phyloP scores from a whole-genome alignment of 768 basidiomycete species.

The Kwoniella dejecticola region DNA sequence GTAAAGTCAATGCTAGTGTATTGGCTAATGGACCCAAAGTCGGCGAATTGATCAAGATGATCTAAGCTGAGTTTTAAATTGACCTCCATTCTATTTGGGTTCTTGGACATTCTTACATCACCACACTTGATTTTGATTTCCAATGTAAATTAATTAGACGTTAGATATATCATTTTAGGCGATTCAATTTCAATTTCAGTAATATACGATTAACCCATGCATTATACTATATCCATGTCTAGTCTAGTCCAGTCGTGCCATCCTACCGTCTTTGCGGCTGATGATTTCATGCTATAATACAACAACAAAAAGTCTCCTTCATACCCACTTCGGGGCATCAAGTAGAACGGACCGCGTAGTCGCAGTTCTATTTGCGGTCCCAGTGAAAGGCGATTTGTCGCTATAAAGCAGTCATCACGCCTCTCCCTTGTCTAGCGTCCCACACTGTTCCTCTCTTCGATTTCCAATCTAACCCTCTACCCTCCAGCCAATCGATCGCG shows the following conservation, averaged over 20 bases:
- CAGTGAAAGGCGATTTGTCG: too few species aligned
- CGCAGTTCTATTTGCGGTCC: too few species aligned
- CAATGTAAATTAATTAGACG: not conserved
- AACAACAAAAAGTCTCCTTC: too few species aligned
- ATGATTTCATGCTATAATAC: too few species aligned
- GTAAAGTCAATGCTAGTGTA: slow-evolving; percentile 36
- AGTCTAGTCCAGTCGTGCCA: too few species aligned
- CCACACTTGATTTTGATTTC: not conserved
- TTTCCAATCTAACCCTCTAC: slow-evolving; percentile 40
- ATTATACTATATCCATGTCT: slow-evolving; percentile 12
- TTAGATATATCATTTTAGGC: not conserved
- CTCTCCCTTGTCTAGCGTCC: slow-evolving; percentile 39
- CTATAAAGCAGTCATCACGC: not conserved
- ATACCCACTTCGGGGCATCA: too few species aligned
- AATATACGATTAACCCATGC: slow-evolving; percentile 1
- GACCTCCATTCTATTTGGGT: not conserved
- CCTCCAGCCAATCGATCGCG: slow-evolving; percentile 57
- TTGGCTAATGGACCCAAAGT: slow-evolving; percentile 32
- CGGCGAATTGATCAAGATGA: slow-evolving; percentile 43
- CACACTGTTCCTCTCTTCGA: slow-evolving; percentile 25
- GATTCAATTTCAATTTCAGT: too few species aligned
- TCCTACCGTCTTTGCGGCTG: too few species aligned
- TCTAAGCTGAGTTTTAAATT: slow-evolving; percentile 14
- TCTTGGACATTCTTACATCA: not conserved
- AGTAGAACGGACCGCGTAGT: too few species aligned